Evolutionary conservation across 345 rosid genomes (phyloP).

Genomic region (Pseudoturritis turrita): DNA sequence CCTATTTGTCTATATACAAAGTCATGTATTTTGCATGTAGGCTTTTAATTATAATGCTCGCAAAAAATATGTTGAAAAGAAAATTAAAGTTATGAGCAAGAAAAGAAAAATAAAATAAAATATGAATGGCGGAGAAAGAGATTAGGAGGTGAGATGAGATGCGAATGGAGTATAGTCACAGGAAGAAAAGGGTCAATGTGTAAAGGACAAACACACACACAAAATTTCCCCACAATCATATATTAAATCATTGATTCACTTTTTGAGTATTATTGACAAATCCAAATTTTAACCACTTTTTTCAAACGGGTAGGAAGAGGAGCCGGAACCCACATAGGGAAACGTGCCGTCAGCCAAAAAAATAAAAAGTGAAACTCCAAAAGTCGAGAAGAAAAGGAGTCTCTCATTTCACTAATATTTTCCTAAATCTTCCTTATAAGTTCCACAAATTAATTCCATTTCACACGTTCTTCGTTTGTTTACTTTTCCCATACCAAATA

Average conservation of each 20-base stretch:
- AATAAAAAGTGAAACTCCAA: constrained; percentile 12
- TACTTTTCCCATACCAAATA: background rate
- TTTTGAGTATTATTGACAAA: constrained; percentile 21
- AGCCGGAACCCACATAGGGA: constrained; percentile 26
- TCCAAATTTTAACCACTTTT: background rate
- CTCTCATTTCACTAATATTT: background rate
- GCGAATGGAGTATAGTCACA: constrained; percentile 21
- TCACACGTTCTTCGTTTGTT: constrained; percentile 3
- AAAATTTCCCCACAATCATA: constrained; percentile 17
- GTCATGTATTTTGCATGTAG: background rate
- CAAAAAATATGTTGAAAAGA: background rate
- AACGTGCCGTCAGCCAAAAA: constrained; percentile 22
- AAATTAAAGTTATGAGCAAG: background rate
- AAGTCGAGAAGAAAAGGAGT: constrained; percentile 1
- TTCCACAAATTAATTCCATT: background rate
- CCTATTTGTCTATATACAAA: background rate
- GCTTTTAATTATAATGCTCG: background rate
- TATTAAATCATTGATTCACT: constrained; percentile 28
- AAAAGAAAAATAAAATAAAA: background rate
- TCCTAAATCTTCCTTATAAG: background rate
- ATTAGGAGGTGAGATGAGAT: constrained; percentile 9
- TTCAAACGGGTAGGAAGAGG: constrained; percentile 24
- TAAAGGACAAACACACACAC: constrained; percentile 25
- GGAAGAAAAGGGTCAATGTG: constrained; percentile 20
- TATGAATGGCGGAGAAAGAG: constrained; percentile 19